Conservation (phyloP, 2,329 filamentous ascomycete species). For the Tolypocladium ovalisporum region DNA sequence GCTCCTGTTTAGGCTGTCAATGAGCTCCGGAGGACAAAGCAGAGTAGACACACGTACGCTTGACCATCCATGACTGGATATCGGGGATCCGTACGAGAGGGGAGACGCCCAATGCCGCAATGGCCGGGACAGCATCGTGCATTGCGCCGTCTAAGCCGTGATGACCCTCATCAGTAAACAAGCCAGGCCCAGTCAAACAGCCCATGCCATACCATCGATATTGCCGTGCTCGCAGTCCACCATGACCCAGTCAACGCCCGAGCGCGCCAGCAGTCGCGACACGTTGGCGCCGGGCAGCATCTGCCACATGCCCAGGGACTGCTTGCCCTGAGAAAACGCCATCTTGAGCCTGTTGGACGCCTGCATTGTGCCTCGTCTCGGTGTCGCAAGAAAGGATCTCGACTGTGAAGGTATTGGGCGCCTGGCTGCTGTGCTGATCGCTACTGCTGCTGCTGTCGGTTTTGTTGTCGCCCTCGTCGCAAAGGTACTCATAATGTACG, state of each 20-base stretch:
- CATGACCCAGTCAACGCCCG: constrained; percentile 57
- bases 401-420: neutral
- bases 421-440: neutral
- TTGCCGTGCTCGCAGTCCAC: constrained; percentile 45
- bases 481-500: neutral
- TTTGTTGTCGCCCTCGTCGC: neutral
- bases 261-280: constrained; percentile 46
- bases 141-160: constrained; percentile 30
- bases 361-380: constrained; percentile 22
- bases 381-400: neutral
- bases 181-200: neutral
- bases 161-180: neutral
- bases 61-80: constrained; percentile 33
- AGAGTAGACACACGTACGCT: constrained; percentile 18
- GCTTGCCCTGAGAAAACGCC: constrained; percentile 34
- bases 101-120: constrained; percentile 33
- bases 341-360: constrained; percentile 36
- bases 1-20: constrained; percentile 20
- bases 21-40: neutral
- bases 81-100: constrained; percentile 43
- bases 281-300: constrained; percentile 51
- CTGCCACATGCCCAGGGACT: constrained; percentile 51
- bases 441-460: neutral
- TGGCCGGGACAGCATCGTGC: constrained; percentile 43
- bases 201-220: constrained; percentile 26